phyloP scores from a whole-genome alignment of 2,329 filamentous ascomycete species.

The Pestalotiopsis fici region DNA sequence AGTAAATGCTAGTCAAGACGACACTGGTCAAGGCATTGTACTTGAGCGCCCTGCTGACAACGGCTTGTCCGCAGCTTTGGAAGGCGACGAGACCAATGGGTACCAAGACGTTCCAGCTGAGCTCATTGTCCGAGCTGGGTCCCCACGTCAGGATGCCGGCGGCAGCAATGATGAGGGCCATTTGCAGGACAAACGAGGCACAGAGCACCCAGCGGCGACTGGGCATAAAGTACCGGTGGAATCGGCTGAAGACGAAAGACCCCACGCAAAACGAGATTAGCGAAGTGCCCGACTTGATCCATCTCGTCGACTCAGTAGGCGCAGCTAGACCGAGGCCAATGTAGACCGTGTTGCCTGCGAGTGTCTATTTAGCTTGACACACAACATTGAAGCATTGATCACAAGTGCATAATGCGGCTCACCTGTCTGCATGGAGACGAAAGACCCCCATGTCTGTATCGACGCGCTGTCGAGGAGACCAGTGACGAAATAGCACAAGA shows the following conservation, averaged over 20 bases:
- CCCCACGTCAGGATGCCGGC: constrained; percentile 54
- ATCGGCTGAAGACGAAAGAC: constrained; percentile 69
- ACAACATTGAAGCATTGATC: no score
- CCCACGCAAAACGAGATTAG: constrained; percentile 72
- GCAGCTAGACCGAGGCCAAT: constrained; percentile 72
- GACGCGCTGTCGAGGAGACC: constrained; percentile 76
- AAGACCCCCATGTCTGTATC: constrained; percentile 76
- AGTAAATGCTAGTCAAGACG: constrained; percentile 80
- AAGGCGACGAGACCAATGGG: constrained; percentile 73
- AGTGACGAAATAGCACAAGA: constrained; percentile 76
- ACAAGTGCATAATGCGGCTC: constrained; percentile 15
- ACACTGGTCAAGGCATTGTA: constrained; percentile 75
- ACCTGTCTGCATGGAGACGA: constrained; percentile 85
- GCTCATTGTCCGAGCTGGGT: constrained; percentile 35
- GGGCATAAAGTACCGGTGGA: constrained; percentile 65
- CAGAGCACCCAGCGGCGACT: constrained; percentile 67
- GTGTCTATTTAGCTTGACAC: not conserved
- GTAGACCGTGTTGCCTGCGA: constrained; percentile 73
- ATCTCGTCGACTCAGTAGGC: constrained; percentile 55
- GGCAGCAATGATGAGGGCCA: constrained; percentile 48
- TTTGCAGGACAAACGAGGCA: constrained; percentile 57
- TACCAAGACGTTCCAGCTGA: constrained; percentile 61
- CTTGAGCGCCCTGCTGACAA: constrained; percentile 70
- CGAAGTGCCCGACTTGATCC: constrained; percentile 72
- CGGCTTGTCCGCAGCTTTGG: constrained; percentile 76